These are phyloP conservation scores for Kuraishia cidri DNA, from an alignment of 805 yeast genomes.

Conservation along the genomic window DNA sequence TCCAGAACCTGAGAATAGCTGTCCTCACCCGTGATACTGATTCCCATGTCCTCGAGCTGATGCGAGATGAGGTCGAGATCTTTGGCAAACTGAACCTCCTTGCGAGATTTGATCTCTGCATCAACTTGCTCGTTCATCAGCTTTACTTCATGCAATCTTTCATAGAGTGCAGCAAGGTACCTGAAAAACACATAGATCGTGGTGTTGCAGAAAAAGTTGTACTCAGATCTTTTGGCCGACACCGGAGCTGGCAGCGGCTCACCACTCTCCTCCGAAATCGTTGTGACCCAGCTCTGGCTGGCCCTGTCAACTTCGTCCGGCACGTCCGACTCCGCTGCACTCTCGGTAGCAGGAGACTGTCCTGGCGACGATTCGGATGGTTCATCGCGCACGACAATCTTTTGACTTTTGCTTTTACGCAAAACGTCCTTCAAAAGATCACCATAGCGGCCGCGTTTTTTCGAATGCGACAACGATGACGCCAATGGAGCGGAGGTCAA, in stretches of 20 bases:
- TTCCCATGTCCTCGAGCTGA: slow-evolving; percentile 74
- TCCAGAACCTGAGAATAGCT: slow-evolving; percentile 74
- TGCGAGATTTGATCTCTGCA: slow-evolving; percentile 59
- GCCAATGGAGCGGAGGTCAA: background rate
- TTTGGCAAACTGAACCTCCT: slow-evolving; percentile 68
- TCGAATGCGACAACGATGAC: slow-evolving; percentile 19
- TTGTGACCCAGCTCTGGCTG: slow-evolving; percentile 22
- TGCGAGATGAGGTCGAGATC: slow-evolving; percentile 77
- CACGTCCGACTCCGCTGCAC: slow-evolving; percentile 13
- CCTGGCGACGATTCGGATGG: slow-evolving; percentile 5
- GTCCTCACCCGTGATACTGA: slow-evolving; percentile 58
- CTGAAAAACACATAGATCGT: slow-evolving; percentile 87
- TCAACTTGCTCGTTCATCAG: slow-evolving; percentile 58
- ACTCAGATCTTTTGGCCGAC: slow-evolving; percentile 42
- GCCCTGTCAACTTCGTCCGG: slow-evolving; percentile 22
- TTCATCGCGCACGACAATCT: slow-evolving; percentile 8
- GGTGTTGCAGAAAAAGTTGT: slow-evolving; percentile 81
- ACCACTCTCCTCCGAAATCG: slow-evolving; percentile 10
- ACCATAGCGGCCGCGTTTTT: slow-evolving; percentile 44
- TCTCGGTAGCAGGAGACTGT: slow-evolving; percentile 7
- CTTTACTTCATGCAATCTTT: slow-evolving; percentile 74
- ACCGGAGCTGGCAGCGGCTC: slow-evolving; percentile 16
- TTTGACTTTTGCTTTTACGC: slow-evolving; percentile 36
- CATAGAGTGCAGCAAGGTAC: slow-evolving; percentile 71
- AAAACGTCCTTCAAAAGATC: slow-evolving; percentile 54